phyloP scores from a whole-genome alignment of 768 basidiomycete species.

The Dentipellis fragilis region DNA sequence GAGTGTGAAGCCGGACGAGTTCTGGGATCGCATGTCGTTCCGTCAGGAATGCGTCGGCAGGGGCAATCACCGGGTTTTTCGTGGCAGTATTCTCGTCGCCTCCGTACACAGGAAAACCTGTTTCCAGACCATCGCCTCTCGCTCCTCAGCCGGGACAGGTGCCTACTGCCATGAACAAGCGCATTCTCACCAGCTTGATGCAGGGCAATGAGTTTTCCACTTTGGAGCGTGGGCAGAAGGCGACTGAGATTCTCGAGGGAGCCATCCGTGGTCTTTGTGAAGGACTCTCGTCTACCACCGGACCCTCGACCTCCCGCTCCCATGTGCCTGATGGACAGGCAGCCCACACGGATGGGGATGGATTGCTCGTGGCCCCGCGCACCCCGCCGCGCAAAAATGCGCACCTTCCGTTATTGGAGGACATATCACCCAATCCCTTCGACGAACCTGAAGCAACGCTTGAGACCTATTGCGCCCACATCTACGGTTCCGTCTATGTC shows the following conservation, averaged over 20 bases:
- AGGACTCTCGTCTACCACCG: slow-evolving; percentile 29
- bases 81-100: slow-evolving; percentile 39
- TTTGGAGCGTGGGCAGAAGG: slow-evolving; percentile 49
- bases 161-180: slow-evolving; percentile 53
- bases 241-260: slow-evolving; percentile 61
- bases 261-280: slow-evolving; percentile 66
- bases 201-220: slow-evolving; percentile 74
- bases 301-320: slow-evolving; percentile 4
- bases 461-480: slow-evolving; percentile 49
- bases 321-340: background rate
- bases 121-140: slow-evolving; percentile 22
- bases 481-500: slow-evolving; percentile 49
- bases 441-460: slow-evolving; percentile 53
- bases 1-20: slow-evolving; percentile 64
- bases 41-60: slow-evolving; percentile 89
- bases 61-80: slow-evolving; percentile 92
- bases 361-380: slow-evolving; percentile 33
- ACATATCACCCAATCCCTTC: slow-evolving; percentile 58
- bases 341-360: background rate
- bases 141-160: slow-evolving; percentile 54
- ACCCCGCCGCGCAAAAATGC: slow-evolving; percentile 35
- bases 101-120: background rate
- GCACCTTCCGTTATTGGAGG: slow-evolving; percentile 24
- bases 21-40: slow-evolving; percentile 97
- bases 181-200: slow-evolving; percentile 58